These are phyloP conservation scores for Hypoxylon sp. DNA, from an alignment of 2,329 filamentous ascomycete genomes.

Conservation along the genomic window DNA sequence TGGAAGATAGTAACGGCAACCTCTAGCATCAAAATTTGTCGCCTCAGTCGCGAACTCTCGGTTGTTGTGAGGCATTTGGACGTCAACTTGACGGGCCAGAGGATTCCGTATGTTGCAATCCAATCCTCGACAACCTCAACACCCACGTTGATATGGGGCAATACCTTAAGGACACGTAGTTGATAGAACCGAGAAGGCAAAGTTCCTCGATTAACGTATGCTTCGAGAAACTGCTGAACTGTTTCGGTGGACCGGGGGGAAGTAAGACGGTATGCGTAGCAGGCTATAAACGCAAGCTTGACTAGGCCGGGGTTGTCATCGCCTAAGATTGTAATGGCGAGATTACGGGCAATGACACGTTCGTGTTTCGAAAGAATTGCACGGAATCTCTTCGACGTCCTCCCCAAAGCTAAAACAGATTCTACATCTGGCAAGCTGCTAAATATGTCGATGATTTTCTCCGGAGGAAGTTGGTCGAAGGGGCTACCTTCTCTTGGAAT, in stretches of 20 bases:
- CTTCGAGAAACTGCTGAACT: slow-evolving; percentile 10
- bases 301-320: slow-evolving; percentile 18
- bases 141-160: slow-evolving; percentile 10
- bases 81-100: slow-evolving; percentile 7
- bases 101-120: neutral
- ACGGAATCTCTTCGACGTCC: neutral
- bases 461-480: slow-evolving; percentile 12
- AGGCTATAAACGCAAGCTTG: slow-evolving; percentile 21
- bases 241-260: neutral
- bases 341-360: slow-evolving; percentile 2
- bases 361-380: slow-evolving; percentile 9
- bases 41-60: slow-evolving; percentile 15
- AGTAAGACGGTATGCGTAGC: slow-evolving; percentile 2
- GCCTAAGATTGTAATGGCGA: slow-evolving; percentile 1
- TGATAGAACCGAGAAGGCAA: neutral
- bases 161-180: neutral
- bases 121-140: slow-evolving; percentile 21
- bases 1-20: neutral
- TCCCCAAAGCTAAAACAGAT: slow-evolving; percentile 3
- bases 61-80: slow-evolving; percentile 13
- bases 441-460: slow-evolving; percentile 19
- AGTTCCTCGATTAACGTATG: neutral
- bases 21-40: slow-evolving; percentile 24
- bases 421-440: slow-evolving; percentile 1
- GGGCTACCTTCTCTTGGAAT: neutral